Evolutionary conservation across 805 yeast genomes (phyloP).

Genomic region (Barnettozyma sucrosica): DNA sequence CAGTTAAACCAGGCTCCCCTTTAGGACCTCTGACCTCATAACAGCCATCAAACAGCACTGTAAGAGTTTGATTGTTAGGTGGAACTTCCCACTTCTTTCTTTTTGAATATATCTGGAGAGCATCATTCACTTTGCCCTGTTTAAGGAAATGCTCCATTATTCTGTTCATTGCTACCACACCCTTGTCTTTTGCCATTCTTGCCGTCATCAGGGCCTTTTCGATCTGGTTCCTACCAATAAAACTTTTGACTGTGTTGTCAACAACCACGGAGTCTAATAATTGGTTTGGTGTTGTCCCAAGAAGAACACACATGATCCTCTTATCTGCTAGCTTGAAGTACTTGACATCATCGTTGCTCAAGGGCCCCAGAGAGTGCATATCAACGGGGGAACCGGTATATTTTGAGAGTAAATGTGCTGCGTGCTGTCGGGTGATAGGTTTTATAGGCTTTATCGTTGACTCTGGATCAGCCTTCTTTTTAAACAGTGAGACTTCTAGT

Average conservation of each 20-base stretch:
- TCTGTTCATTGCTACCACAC: constrained; percentile 59
- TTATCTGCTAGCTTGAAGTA: constrained; percentile 33
- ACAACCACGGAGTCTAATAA: constrained; percentile 53
- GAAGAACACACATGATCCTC: constrained; percentile 43
- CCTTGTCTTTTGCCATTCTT: constrained; percentile 41
- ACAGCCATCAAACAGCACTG: constrained; percentile 42
- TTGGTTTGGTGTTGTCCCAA: constrained; percentile 56
- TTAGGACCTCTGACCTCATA: constrained; percentile 27
- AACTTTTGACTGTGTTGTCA: constrained; percentile 45
- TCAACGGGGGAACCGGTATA: constrained; percentile 19
- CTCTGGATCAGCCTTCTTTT: background rate
- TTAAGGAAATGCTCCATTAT: constrained; percentile 45
- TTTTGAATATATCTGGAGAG: constrained; percentile 44
- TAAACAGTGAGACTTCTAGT: constrained; percentile 5
- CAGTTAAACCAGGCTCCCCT: constrained; percentile 25
- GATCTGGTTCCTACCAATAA: constrained; percentile 43
- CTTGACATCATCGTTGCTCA: constrained; percentile 29
- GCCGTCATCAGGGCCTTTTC: constrained; percentile 50
- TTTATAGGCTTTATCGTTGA: background rate
- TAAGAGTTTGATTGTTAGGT: constrained; percentile 42
- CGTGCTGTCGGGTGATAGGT: constrained; percentile 22
- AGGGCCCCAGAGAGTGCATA: constrained; percentile 30
- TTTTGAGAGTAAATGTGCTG: constrained; percentile 19
- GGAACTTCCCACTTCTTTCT: constrained; percentile 59
- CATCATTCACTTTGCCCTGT: constrained; percentile 37